Percentiles rank a stretch among this genome's conserved stretches.
These are phyloP conservation scores for Helicostylum pulchrum DNA, from an alignment of 192 early-diverging fungal species.

Conservation along the genomic window DNA sequence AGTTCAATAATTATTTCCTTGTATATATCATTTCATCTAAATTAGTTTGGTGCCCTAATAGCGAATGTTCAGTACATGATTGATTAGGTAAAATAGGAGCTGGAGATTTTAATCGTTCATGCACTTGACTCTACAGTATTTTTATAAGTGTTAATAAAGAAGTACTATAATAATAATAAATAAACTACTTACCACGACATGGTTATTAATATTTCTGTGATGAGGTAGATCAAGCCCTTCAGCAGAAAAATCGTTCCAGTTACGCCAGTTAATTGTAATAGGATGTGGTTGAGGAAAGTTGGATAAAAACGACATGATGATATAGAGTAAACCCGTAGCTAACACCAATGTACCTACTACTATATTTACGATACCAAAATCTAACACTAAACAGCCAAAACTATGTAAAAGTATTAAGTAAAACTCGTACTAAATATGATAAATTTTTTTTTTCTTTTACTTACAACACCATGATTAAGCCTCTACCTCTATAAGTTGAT, in stretches of 20 bases:
- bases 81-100: neutral
- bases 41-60: no score
- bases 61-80: neutral
- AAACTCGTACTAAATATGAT: neutral
- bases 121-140: neutral
- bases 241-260: conserved; percentile 36
- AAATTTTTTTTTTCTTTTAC: neutral
- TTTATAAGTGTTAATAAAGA: neutral
- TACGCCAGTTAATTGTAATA: conserved; percentile 30
- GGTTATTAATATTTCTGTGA: neutral
- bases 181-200: neutral
- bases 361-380: conserved; percentile 41
- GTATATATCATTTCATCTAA: no score
- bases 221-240: conserved; percentile 18
- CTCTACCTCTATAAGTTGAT: conserved; percentile 55
- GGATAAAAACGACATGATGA: conserved; percentile 44
- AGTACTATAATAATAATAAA: neutral
- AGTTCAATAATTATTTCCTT: no score
- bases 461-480: conserved; percentile 53
- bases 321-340: conserved; percentile 47
- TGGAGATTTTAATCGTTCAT: neutral
- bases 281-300: conserved; percentile 21
- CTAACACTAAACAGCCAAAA: conserved; percentile 57
- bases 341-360: conserved; percentile 46
- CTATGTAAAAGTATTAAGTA: conserved; percentile 4